Evolutionary conservation across 2,329 filamentous ascomycete genomes (phyloP).

Genomic region (Diaporthe vaccinii): DNA sequence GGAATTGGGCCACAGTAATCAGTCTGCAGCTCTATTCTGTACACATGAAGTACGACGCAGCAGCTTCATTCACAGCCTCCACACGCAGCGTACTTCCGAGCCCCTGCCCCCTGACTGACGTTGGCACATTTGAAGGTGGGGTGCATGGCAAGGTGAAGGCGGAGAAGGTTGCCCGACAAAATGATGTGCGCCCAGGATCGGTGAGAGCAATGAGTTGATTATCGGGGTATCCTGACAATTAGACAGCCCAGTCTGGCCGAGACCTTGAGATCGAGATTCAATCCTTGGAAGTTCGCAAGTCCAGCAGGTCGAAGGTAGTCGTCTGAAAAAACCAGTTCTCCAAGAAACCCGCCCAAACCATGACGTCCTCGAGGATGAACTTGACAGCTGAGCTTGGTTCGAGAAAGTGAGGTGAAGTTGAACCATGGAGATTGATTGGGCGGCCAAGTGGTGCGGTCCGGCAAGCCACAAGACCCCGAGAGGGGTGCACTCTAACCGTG

Average conservation of each 20-base stretch:
- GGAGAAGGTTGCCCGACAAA: not conserved
- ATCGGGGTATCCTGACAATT: conserved; percentile 20
- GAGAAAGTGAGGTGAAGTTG: conserved; percentile 7
- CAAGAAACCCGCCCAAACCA: conserved; percentile 2
- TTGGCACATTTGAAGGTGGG: conserved; percentile 12
- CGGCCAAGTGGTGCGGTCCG: conserved; percentile 18
- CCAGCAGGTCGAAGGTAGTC: not conserved
- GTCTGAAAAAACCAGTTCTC: conserved; percentile 22
- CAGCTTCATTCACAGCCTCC: not conserved
- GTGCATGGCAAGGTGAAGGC: not conserved
- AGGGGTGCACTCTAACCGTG: conserved; percentile 17
- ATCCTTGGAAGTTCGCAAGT: not conserved
- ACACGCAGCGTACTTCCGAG: not conserved
- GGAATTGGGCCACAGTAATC: not conserved
- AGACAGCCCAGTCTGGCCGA: not conserved
- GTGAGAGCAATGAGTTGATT: conserved; percentile 7
- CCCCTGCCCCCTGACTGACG: conserved; percentile 9
- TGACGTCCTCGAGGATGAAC: conserved; percentile 30
- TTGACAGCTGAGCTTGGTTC: conserved; percentile 28
- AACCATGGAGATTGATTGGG: conserved; percentile 11
- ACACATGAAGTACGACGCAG: not conserved
- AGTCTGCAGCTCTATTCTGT: not conserved
- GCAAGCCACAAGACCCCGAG: conserved; percentile 20
- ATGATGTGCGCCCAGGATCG: conserved; percentile 30
- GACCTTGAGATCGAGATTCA: conserved; percentile 21